Evolutionary conservation across 2,329 filamentous ascomycete genomes (phyloP).

Genomic region (Alternaria longipes): DNA sequence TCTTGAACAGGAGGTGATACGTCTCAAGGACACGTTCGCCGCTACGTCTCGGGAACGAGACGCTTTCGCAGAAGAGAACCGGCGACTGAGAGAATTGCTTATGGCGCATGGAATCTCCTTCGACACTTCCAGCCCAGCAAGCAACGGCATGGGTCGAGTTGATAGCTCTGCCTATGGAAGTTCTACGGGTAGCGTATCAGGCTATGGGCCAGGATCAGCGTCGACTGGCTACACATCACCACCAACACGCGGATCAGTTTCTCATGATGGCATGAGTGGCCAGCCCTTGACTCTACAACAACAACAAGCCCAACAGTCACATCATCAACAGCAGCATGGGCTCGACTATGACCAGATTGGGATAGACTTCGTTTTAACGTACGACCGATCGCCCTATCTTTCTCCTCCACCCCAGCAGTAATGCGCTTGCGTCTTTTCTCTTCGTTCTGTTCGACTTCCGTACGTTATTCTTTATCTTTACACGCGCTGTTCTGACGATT

Average conservation of each 20-base stretch:
- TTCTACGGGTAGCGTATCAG: conserved; percentile 67
- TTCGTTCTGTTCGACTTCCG: conserved; percentile 27
- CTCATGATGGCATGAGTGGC: conserved; percentile 38
- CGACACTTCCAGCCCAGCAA: conserved; percentile 54
- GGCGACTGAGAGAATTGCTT: conserved; percentile 72
- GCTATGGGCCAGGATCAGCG: conserved; percentile 62
- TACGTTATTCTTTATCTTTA: conserved; percentile 39
- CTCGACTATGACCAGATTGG: conserved; percentile 83
- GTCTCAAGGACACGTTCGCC: conserved; percentile 85
- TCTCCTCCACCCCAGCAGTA: conserved; percentile 54
- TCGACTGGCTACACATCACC: conserved; percentile 60
- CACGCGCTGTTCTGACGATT: conserved; percentile 43
- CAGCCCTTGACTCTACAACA: conserved; percentile 28
- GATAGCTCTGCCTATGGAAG: conserved; percentile 55
- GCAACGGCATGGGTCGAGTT: conserved; percentile 45
- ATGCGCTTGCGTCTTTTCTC: conserved; percentile 32
- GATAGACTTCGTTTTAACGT: conserved; percentile 92
- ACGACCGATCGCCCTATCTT: conserved; percentile 73
- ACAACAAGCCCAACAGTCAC: conserved; percentile 30
- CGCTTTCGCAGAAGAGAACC: conserved; percentile 79
- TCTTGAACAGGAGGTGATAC: conserved; percentile 88
- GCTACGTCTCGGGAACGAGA: conserved; percentile 79
- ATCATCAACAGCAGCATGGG: conserved; percentile 47
- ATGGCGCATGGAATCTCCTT: conserved; percentile 67
- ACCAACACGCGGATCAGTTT: conserved; percentile 44